phyloP scores from a whole-genome alignment of 2,329 filamentous ascomycete genomes.

The Trichoderma harzianum region DNA sequence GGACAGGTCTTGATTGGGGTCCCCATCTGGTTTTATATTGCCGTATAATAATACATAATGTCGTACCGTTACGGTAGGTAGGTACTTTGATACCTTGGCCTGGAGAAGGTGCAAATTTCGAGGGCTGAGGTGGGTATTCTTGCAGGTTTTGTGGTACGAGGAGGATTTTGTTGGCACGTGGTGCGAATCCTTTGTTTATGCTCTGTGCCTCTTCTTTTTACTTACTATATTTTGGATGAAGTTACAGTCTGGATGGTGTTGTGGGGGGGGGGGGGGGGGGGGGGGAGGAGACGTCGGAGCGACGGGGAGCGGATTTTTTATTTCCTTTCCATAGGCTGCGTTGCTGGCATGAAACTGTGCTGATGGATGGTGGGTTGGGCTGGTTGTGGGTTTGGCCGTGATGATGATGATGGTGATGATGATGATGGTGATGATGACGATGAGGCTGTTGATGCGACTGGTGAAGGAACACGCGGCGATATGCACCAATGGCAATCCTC shows the following conservation, averaged over 20 bases:
- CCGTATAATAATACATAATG: background rate
- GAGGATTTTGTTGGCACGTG: background rate
- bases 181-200: background rate
- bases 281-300: background rate
- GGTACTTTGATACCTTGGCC: background rate
- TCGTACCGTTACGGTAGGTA: background rate
- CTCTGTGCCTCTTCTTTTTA: background rate
- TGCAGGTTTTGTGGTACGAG: background rate
- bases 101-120: background rate
- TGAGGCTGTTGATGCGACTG: background rate
- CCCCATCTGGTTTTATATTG: background rate
- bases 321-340: background rate
- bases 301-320: background rate
- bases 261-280: background rate
- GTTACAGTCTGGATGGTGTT: background rate
- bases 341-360: background rate
- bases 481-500: background rate
- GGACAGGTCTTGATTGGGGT: background rate
- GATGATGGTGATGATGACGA: background rate
- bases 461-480: background rate
- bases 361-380: background rate
- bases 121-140: background rate
- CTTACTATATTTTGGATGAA: background rate
- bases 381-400: background rate
- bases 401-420: background rate